Conservation (phyloP, 148 eudicot genomes). For the Vaccinium macrocarpon region DNA sequence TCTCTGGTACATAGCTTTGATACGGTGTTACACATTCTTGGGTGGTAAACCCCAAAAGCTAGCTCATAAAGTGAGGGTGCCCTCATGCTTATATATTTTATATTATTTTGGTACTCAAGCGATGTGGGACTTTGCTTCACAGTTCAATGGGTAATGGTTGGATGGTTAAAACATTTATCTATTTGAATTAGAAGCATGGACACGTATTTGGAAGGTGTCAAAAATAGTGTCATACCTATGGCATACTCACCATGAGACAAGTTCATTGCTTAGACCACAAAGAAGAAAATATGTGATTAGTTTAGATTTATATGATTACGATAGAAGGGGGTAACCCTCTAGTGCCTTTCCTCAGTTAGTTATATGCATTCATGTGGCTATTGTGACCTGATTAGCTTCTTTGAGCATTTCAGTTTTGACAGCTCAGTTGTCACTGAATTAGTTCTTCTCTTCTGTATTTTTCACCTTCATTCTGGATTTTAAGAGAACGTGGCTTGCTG, state of each 20-base stretch:
- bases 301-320: neutral
- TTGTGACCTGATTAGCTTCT: neutral
- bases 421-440: neutral
- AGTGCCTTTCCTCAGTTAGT: neutral
- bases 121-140: too few relatives aligned
- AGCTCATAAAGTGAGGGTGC: too few relatives aligned
- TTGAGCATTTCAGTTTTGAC: neutral
- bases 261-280: constrained; percentile 5
- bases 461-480: neutral
- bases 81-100: too few relatives aligned
- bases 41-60: too few relatives aligned
- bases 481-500: constrained; percentile 11
- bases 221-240: neutral
- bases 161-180: neutral
- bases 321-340: neutral
- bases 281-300: neutral
- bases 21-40: too few relatives aligned
- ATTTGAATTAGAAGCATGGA: neutral
- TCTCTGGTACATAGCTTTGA: too few relatives aligned
- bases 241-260: neutral
- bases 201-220: neutral
- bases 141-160: neutral
- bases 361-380: neutral
- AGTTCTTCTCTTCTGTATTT: neutral
- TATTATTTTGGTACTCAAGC: too few relatives aligned